A percentile compares a stretch with the other conserved stretches of the same genome.
phyloP scores from a whole-genome alignment of 352 stramenopile species.

The Phytophthora boehmeriae region DNA sequence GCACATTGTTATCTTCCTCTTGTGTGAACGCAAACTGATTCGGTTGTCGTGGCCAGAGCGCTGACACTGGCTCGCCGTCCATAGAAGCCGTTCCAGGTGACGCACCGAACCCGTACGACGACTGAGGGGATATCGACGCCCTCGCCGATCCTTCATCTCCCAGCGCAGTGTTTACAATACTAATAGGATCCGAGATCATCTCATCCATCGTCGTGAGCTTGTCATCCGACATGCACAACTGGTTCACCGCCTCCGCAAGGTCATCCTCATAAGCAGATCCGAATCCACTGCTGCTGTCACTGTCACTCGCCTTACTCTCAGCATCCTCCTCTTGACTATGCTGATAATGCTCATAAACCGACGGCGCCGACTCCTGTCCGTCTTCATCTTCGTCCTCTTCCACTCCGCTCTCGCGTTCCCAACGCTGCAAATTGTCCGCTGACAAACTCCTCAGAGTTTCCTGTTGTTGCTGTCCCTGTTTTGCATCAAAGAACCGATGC shows the following conservation, averaged over 20 bases:
- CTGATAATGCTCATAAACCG: conserved; percentile 18
- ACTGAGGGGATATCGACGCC: conserved; percentile 67
- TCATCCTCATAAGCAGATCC: conserved; percentile 76
- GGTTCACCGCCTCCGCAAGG: conserved; percentile 67
- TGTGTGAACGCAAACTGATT: conserved; percentile 89
- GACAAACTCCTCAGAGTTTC: conserved; percentile 19
- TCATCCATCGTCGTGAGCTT: conserved; percentile 53
- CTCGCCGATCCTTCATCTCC: conserved; percentile 31
- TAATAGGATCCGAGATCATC: conserved; percentile 59
- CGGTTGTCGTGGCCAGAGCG: conserved; percentile 78
- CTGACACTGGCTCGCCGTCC: conserved; percentile 74
- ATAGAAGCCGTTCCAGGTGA: conserved; percentile 68
- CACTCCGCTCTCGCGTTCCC: conserved; percentile 13
- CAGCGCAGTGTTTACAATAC: conserved; percentile 38
- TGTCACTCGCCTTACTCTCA: conserved; percentile 14
- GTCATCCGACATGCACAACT: conserved; percentile 71
- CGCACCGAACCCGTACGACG: conserved; percentile 63
- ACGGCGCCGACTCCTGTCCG: conserved; percentile 5
- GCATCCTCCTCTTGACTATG: conserved; percentile 25
- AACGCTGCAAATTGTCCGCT: conserved; percentile 26
- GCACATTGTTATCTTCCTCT: conserved; percentile 67
- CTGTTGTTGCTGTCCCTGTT: conserved; percentile 9
- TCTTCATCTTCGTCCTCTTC: conserved; percentile 12
- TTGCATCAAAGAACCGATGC: conserved; percentile 50
- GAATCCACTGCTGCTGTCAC: conserved; percentile 54